Percentiles rank a stretch among this genome's conserved stretches.
phyloP scores from a whole-genome alignment of 208 protist genomes.

The Naegleria gruberi region DNA sequence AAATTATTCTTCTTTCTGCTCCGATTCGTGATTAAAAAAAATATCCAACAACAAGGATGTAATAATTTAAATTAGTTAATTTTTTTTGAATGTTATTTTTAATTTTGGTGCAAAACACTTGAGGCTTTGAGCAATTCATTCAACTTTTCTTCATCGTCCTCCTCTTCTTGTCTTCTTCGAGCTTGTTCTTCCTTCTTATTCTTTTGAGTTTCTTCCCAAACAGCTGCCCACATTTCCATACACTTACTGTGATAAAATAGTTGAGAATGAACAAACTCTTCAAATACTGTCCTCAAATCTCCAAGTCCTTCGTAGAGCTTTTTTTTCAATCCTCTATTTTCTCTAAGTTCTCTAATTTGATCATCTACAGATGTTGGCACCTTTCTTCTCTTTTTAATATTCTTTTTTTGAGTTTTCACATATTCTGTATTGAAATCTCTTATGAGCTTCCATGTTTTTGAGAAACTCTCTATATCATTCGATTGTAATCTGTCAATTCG shows the following conservation, averaged over 20 bases:
- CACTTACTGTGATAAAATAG: conserved; percentile 2
- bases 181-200: not conserved
- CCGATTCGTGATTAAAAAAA: too few relatives aligned
- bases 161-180: not conserved
- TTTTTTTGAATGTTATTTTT: too few relatives aligned
- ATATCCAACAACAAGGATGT: too few relatives aligned
- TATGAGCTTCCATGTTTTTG: not conserved
- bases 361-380: not conserved
- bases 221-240: not conserved
- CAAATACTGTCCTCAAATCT: not conserved
- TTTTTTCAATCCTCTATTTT: not conserved
- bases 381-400: not conserved
- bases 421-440: not conserved
- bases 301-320: not conserved
- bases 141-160: not conserved
- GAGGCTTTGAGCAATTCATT: not conserved
- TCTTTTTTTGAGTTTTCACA: not conserved
- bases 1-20: too few relatives aligned
- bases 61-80: too few relatives aligned
- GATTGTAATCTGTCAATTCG: not conserved
- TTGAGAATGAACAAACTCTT: conserved; percentile 12
- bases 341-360: not conserved
- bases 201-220: not conserved
- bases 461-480: not conserved
- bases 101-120: too few relatives aligned